Conservation (phyloP, 352 stramenopile genomes). For the Phytophthora cryptogea region DNA sequence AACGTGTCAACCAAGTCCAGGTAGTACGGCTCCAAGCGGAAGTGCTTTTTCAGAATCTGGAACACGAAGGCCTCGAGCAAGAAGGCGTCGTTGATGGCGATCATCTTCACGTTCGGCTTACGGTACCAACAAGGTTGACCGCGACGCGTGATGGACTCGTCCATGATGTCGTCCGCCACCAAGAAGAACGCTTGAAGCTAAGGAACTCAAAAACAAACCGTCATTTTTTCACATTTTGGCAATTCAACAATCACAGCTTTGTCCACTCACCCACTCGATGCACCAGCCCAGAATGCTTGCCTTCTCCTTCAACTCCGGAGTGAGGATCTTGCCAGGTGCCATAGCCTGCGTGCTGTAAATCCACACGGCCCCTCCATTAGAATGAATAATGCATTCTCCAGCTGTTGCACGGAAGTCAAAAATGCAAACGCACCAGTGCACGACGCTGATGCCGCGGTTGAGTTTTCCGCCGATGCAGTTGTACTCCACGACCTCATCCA, state of each 20-base stretch:
- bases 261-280: conserved; percentile 93
- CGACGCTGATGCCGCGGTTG: conserved; percentile 97
- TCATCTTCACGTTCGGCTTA: conserved; percentile 88
- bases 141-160: conserved; percentile 94
- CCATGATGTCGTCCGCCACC: conserved; percentile 99
- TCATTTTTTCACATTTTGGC: neutral
- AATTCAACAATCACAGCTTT: neutral
- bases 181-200: conserved; percentile 99
- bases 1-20: conserved; percentile 97
- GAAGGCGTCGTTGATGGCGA: conserved; percentile 98
- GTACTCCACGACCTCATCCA: conserved; percentile 92
- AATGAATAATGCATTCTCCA: neutral
- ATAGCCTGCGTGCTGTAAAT: conserved; percentile 64
- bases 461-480: conserved; percentile 98
- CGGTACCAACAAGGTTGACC: conserved; percentile 98
- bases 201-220: neutral
- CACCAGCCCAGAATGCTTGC: conserved; percentile 97
- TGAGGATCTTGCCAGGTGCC: conserved; percentile 46
- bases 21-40: conserved; percentile 87
- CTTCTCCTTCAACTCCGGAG: conserved; percentile 74
- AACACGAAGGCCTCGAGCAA: conserved; percentile 95
- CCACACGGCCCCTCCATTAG: neutral
- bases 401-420: neutral
- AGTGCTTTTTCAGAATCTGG: conserved; percentile 89
- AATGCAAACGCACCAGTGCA: conserved; percentile 68